A percentile compares a stretch with the other conserved stretches of the same genome.
These are phyloP conservation scores for Stropharia rugosoannulata DNA, from an alignment of 768 basidiomycete species.

Conservation along the genomic window DNA sequence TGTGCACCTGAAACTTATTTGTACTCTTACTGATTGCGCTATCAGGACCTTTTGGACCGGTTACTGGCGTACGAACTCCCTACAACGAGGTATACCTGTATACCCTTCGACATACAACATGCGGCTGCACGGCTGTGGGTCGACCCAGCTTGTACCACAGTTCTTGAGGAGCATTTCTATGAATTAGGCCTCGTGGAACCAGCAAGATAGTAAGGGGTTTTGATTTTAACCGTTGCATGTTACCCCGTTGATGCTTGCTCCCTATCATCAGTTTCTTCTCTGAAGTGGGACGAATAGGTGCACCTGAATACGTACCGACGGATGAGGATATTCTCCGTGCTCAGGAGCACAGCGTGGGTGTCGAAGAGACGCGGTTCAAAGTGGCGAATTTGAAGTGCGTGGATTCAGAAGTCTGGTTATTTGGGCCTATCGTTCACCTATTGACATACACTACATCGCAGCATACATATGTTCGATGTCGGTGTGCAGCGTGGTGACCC, in stretches of 20 bases:
- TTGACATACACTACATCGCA: not conserved
- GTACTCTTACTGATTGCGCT: not conserved
- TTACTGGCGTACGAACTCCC: not conserved
- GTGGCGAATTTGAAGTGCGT: slow-evolving; percentile 63
- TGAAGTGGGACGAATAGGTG: slow-evolving; percentile 71
- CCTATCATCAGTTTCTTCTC: slow-evolving; percentile 9
- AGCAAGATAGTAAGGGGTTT: not conserved
- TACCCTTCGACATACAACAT: not conserved
- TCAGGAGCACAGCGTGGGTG: slow-evolving; percentile 83
- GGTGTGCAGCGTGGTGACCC: slow-evolving; percentile 73
- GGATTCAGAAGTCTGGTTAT: not conserved
- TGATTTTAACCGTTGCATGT: not conserved
- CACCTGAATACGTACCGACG: slow-evolving; percentile 43
- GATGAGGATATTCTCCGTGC: slow-evolving; percentile 85
- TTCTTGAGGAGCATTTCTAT: not conserved
- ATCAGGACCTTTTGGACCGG: not conserved
- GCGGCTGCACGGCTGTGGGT: not conserved
- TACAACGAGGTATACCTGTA: no score
- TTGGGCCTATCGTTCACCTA: not conserved
- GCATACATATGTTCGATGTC: slow-evolving; percentile 49
- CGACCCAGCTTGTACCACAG: not conserved
- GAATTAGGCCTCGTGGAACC: not conserved
- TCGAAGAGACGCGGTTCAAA: slow-evolving; percentile 81
- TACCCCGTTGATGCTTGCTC: not conserved
- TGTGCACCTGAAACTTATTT: no score